Base-by-base conservation (phyloP, 805 yeast species). In the Teunomyces barrocoloradensis region DNA sequence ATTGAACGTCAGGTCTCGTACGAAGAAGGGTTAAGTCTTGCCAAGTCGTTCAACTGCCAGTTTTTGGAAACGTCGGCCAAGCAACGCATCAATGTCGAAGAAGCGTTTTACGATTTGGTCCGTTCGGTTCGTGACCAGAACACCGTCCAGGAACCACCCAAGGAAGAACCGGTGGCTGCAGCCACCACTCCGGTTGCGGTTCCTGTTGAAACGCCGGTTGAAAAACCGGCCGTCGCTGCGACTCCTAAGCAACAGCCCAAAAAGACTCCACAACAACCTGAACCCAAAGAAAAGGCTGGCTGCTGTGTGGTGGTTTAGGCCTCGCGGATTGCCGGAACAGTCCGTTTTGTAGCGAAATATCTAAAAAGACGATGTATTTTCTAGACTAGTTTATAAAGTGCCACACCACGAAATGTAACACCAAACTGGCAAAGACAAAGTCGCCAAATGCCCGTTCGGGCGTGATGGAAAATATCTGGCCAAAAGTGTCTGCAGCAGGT, bases 1-100 rank as follows among this genome's bases (percentile, higher is more conserved):
- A 78, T 77, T 42, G 86, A 82, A 56, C 78, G 96, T 64, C 89
- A 85, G 60, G 92, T 87, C 4, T 75, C 84, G 35, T 77, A 67
- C 54, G 86, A 81, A 56, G 89, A 84, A 59, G 90, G 87, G 25
- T 49, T 64, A 56, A 51, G 62, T 17, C 71, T 89, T 49, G 96
- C 96, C 27, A 74, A 77, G 47, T 77, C 79, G 53, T 80, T 88
- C 60, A 75, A 78, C 51, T 79, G 87, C 55, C 82, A 85, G 52
- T 94, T 91, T 64, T 77, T 91, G 56, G 99, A 94, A 69, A 89
- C 98, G 1, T 83, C 92, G 35, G 98, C 98, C 20, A 94, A 94
- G 66, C 88, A 86, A 58, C 84, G 96, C 50, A 78, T 85, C 54
- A 91, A 94, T 58, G 97, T 94, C 39, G 95, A 89, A 61, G 89